Evolutionary conservation across 805 yeast species (phyloP).

Genomic region (Yamadazyma takamatsuzukensis): DNA sequence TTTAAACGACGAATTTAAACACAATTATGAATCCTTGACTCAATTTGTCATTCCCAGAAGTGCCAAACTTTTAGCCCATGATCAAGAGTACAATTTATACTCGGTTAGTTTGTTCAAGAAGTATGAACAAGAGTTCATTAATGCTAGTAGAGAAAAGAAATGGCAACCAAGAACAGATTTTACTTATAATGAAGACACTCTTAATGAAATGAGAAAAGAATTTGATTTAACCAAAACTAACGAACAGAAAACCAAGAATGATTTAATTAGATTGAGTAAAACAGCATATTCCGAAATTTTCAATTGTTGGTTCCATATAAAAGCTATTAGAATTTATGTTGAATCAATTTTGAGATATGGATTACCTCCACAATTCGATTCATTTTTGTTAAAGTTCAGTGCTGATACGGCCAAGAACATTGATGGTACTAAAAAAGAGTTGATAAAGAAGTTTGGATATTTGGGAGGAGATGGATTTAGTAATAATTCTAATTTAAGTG

Average conservation of each 20-base stretch:
- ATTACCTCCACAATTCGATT: constrained; percentile 84
- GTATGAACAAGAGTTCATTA: constrained; percentile 62
- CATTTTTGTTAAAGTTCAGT: constrained; percentile 45
- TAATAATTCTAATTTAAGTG: constrained; percentile 69
- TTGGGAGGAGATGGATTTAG: constrained; percentile 87
- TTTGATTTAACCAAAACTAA: constrained; percentile 69
- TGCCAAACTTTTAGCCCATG: constrained; percentile 66
- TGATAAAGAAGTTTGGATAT: constrained; percentile 76
- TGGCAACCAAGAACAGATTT: constrained; percentile 89
- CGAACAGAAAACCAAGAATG: constrained; percentile 72
- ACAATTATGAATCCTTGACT: constrained; percentile 70
- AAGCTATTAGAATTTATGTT: constrained; percentile 81
- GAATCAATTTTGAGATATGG: constrained; percentile 96
- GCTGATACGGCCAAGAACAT: constrained; percentile 32
- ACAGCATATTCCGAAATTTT: constrained; percentile 88
- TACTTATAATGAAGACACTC: constrained; percentile 72
- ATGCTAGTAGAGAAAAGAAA: constrained; percentile 75
- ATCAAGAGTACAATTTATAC: constrained; percentile 70
- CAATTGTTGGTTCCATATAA: constrained; percentile 86
- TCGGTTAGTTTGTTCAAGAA: constrained; percentile 84
- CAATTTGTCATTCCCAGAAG: constrained; percentile 90
- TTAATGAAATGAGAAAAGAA: constrained; percentile 73
- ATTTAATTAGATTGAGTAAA: constrained; percentile 75
- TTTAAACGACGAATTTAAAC: constrained; percentile 56
- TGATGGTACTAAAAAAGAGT: constrained; percentile 61